Percentiles rank a stretch among this genome's conserved stretches.
These are phyloP conservation scores for Uronychia binucleata DNA, from an alignment of 73 alveolate genomes.

Conservation along the genomic window DNA sequence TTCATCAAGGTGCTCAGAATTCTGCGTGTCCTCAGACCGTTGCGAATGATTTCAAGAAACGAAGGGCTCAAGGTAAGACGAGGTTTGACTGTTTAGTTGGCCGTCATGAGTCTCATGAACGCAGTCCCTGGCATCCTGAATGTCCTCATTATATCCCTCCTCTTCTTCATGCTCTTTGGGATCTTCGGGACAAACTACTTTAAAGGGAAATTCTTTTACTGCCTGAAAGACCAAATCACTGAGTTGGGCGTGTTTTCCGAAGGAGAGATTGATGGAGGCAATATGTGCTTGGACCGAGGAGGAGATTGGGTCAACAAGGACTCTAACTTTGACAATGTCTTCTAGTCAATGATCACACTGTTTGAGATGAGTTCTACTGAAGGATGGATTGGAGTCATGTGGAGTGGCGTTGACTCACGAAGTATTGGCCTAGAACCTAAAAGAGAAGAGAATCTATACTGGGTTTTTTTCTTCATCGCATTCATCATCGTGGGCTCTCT, in stretches of 20 bases:
- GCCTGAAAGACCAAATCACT: neutral
- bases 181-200: constrained; percentile 62
- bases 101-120: constrained; percentile 47
- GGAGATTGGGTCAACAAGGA: constrained; percentile 57
- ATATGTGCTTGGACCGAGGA: constrained; percentile 48
- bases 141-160: constrained; percentile 59
- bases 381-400: constrained; percentile 70
- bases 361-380: constrained; percentile 57
- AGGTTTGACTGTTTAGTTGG: constrained; percentile 3
- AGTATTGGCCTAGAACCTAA: constrained; percentile 39
- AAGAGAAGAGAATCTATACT: constrained; percentile 21
- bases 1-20: constrained; percentile 44
- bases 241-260: neutral
- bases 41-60: constrained; percentile 66
- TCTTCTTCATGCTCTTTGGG: constrained; percentile 71
- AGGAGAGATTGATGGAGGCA: neutral
- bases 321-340: constrained; percentile 60
- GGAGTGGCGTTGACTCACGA: constrained; percentile 45
- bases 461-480: constrained; percentile 59
- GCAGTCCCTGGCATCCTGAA: constrained; percentile 66
- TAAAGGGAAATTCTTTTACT: constrained; percentile 53
- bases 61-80: constrained; percentile 63
- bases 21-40: constrained; percentile 66
- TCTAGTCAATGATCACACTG: constrained; percentile 55
- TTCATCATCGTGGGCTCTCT: constrained; percentile 62